These are phyloP conservation scores for Artemisia tridentata DNA, from an alignment of 129 eudicot genomes.

Conservation along the genomic window DNA sequence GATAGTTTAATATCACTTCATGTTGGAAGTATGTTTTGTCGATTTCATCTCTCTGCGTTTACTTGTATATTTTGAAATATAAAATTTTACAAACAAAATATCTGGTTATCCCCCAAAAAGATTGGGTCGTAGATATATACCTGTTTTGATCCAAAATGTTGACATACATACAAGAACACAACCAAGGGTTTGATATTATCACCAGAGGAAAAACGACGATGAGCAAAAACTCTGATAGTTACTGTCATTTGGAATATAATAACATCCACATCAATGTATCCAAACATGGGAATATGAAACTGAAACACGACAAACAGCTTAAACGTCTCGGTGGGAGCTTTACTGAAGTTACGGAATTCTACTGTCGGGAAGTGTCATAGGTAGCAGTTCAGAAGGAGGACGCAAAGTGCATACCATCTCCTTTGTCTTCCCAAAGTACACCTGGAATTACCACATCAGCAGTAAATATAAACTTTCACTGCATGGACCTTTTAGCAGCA, in stretches of 20 bases:
- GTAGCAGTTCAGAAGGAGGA: conserved; percentile 72
- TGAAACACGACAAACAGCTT: conserved; percentile 11
- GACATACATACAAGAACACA: too few species aligned
- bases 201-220: background rate
- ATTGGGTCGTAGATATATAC: too few species aligned
- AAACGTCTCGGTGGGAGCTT: background rate
- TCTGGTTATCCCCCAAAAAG: too few species aligned
- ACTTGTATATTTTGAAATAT: too few species aligned
- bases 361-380: conserved; percentile 58
- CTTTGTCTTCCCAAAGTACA: conserved; percentile 95
- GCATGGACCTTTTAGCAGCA: background rate
- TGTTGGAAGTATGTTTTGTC: too few species aligned
- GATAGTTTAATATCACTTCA: too few species aligned
- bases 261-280: conserved; percentile 2
- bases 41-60: too few species aligned
- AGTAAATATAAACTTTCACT: background rate
- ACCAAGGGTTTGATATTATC: background rate
- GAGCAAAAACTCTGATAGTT: conserved; percentile 7
- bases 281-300: background rate
- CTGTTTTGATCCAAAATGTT: too few species aligned
- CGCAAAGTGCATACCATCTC: conserved; percentile 97
- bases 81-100: too few species aligned
- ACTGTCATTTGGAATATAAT: background rate
- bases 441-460: conserved; percentile 43
- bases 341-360: conserved; percentile 30